Evolutionary conservation across 192 early-diverging fungal genomes (phyloP).

Genomic region (Podila epicladia): DNA sequence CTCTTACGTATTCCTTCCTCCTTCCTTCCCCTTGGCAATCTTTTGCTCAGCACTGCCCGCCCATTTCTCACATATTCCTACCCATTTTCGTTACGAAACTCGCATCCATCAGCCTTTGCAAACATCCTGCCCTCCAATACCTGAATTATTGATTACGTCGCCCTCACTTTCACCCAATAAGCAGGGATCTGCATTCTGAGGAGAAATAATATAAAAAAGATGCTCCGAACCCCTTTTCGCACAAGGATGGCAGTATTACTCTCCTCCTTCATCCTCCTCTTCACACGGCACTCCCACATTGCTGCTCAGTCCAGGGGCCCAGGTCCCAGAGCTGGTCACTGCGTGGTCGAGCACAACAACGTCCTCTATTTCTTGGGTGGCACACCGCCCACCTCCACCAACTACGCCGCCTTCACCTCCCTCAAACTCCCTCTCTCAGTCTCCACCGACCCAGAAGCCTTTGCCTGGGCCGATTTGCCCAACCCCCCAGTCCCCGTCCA

Average conservation of each 20-base stretch:
- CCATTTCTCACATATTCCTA: too few relatives aligned
- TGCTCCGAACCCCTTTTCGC: background rate
- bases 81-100: too few relatives aligned
- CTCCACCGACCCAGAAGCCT: slow-evolving; percentile 5
- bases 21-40: too few relatives aligned
- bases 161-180: too few relatives aligned
- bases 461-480: slow-evolving; percentile 36
- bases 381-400: slow-evolving; percentile 25
- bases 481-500: slow-evolving; percentile 30
- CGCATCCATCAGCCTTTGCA: too few relatives aligned
- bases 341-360: slow-evolving; percentile 39
- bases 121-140: too few relatives aligned
- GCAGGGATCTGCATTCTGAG: too few relatives aligned
- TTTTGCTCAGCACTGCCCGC: too few relatives aligned
- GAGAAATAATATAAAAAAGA: too few relatives aligned
- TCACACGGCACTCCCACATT: background rate
- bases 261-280: background rate
- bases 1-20: too few relatives aligned
- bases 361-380: slow-evolving; percentile 34
- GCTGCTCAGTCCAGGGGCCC: slow-evolving; percentile 38
- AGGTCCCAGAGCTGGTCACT: slow-evolving; percentile 35
- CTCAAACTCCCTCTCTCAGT: slow-evolving; percentile 23
- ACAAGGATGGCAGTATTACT: background rate
- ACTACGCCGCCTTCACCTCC: slow-evolving; percentile 35
- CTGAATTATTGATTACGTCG: too few relatives aligned